Evolutionary conservation across 2,329 filamentous ascomycete species (phyloP), one percentile per base, ranked within the genome.

Genomic region (Penicillium sp.): DNA sequence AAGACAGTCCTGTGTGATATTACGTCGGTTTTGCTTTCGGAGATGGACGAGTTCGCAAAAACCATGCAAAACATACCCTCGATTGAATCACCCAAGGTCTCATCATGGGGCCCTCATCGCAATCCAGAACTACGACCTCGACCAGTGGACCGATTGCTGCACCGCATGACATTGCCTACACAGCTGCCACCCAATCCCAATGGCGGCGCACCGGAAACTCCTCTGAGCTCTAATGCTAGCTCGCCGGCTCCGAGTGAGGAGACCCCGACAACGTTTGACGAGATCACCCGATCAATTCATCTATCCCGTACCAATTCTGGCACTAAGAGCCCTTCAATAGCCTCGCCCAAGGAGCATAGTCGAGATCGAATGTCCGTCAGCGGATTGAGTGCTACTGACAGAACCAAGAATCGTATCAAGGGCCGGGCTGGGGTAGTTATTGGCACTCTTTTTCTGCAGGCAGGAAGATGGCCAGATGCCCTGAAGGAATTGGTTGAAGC

Each of bases 381-480:
- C 46, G 89, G 89, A 0, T 89, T 95, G 42, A 86, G 86, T 48
- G 75, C 86, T 52, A 87, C 85, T 57, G 89, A 95, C 64, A 79
- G 87, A 55, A 87, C 84, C 66, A 84, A 89, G 54, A 85, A 86
- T 58, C 89, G 89, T 66, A 89, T 89, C 27, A 91, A 87, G 67
- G 86, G 87, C 25, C 83, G 92, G 47, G 80, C 88, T 12, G 82
- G 83, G 20, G 84, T 96, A 49, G 81, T 95, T 7, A 78, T 95
- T 58, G 92, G 89, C 1, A 89, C 87, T 13, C 77, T 96, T 57
- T 95, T 92, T 67, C 81, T 98, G 59, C 87, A 91, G 69, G 87
- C 89, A 46, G 93, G 93, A 24, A 83, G 90, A 54, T 96, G 93
- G 90, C 81, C 79, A 42, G 91, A 97, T 71, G 91, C 92, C 6